Evolutionary conservation across 768 basidiomycete species (phyloP).

Genomic region (Hericium alpestre): DNA sequence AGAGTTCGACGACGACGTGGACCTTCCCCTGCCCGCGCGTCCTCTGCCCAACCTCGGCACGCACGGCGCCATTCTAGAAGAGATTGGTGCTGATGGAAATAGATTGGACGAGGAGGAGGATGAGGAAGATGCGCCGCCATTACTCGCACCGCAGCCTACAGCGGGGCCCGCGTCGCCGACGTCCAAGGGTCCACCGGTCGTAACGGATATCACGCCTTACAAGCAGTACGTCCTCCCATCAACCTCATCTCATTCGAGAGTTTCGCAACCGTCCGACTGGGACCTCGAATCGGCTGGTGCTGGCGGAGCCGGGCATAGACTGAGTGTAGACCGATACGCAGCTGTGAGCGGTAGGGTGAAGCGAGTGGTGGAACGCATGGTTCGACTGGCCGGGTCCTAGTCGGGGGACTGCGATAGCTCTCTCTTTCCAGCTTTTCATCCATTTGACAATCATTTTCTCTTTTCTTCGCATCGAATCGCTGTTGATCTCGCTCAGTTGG

Average conservation of each 20-base stretch:
- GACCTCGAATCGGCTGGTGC: too few relatives aligned
- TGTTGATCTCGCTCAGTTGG: constrained; percentile 52
- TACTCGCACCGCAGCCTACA: constrained; percentile 30
- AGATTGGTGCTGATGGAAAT: constrained; percentile 45
- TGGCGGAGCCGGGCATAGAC: too few relatives aligned
- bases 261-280: too few relatives aligned
- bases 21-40: constrained; percentile 67
- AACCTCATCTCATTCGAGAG: not conserved
- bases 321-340: too few relatives aligned
- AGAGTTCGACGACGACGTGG: constrained; percentile 93
- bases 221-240: constrained; percentile 49
- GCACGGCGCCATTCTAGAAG: constrained; percentile 70
- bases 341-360: too few relatives aligned
- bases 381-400: too few relatives aligned
- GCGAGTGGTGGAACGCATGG: too few relatives aligned
- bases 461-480: not conserved
- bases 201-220: constrained; percentile 73
- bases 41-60: constrained; percentile 56
- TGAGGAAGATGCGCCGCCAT: constrained; percentile 41
- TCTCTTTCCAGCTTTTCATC: too few relatives aligned
- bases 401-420: too few relatives aligned
- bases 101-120: constrained; percentile 15
- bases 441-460: not conserved
- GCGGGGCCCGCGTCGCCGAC: constrained; percentile 13
- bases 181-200: constrained; percentile 25